phyloP scores from a whole-genome alignment of 192 early-diverging fungal species.

The Coemansia sp. region DNA sequence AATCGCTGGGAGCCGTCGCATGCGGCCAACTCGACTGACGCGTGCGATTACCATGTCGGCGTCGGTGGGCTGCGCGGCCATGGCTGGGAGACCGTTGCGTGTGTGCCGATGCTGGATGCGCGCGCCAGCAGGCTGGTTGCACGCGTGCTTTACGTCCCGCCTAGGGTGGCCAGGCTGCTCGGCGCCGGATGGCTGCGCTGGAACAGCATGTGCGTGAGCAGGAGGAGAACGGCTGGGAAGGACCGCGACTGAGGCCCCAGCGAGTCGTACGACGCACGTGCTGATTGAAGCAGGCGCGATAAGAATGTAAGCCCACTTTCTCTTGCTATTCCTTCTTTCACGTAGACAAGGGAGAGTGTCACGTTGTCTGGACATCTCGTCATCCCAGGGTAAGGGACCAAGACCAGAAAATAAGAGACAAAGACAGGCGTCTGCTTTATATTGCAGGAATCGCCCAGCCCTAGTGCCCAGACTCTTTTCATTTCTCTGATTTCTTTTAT shows the following conservation, averaged over 20 bases:
- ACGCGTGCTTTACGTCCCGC: conserved; percentile 35
- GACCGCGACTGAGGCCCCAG: no score
- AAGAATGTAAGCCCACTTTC: no score
- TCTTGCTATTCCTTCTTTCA: no score
- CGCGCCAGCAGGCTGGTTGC: conserved; percentile 10
- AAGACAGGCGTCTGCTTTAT: no score
- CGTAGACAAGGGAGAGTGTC: background rate
- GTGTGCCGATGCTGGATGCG: conserved; percentile 31
- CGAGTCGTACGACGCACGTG: no score
- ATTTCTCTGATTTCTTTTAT: no score
- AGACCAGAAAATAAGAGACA: no score
- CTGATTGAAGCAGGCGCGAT: no score
- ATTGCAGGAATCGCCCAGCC: no score
- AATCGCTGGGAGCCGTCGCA: conserved; percentile 42
- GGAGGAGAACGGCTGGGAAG: no score
- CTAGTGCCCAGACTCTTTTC: no score
- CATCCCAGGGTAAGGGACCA: no score
- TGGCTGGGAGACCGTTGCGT: conserved; percentile 11
- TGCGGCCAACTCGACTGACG: conserved; percentile 1
- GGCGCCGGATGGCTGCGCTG: conserved; percentile 18
- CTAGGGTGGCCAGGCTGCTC: background rate
- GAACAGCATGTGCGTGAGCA: conserved; percentile 31
- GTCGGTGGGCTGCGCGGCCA: conserved; percentile 8
- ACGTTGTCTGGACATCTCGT: background rate
- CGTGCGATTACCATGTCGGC: conserved; percentile 20